Conservation (phyloP, 805 yeast genomes). For the Kregervanrija delftensis region DNA sequence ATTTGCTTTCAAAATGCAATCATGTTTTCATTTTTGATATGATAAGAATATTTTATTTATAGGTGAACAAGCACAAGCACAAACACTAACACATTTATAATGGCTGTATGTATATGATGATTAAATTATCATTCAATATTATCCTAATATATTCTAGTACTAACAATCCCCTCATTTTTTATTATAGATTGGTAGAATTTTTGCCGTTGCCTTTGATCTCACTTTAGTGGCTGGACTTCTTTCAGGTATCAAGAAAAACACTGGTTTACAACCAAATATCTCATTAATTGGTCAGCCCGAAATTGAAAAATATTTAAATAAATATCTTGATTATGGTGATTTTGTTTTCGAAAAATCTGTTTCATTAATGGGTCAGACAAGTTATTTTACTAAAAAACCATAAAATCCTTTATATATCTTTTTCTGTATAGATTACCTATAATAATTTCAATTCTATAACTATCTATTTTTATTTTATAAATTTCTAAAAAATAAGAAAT, state of each 20-base stretch:
- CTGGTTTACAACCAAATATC: constrained; percentile 59
- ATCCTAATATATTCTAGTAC: not conserved
- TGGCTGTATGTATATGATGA: not conserved
- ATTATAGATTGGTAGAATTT: constrained; percentile 35
- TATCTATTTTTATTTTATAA: not conserved
- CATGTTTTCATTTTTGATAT: too few relatives aligned
- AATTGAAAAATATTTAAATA: constrained; percentile 44
- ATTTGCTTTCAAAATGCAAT: too few relatives aligned
- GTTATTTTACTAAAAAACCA: constrained; percentile 45
- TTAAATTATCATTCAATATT: not conserved
- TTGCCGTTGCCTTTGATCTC: constrained; percentile 55
- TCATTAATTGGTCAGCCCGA: constrained; percentile 40
- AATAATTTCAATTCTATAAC: not conserved
- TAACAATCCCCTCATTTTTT: not conserved
- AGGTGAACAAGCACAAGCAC: too few relatives aligned
- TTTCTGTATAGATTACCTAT: too few relatives aligned
- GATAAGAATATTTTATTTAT: too few relatives aligned
- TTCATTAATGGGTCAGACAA: constrained; percentile 62
- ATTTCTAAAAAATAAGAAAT: too few relatives aligned
- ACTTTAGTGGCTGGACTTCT: constrained; percentile 57
- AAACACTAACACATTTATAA: not conserved
- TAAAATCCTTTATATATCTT: not conserved
- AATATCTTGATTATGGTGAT: constrained; percentile 84
- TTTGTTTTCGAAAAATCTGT: constrained; percentile 66
- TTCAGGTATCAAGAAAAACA: constrained; percentile 66